Conservation (phyloP, 116 monocot genomes). For the Phalaenopsis hybrid region DNA sequence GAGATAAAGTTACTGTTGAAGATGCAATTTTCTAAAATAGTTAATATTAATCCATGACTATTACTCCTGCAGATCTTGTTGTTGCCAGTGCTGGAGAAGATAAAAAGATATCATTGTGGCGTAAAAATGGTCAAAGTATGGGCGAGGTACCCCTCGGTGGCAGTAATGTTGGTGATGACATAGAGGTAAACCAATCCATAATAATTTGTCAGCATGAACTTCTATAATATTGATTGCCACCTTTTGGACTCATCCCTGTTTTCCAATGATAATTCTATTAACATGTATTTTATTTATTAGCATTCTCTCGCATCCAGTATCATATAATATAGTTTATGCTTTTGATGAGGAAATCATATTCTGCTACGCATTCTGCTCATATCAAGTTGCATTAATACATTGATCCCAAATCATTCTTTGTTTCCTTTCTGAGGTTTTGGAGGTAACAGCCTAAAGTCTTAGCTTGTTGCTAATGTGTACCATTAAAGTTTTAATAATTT, state of each 20-base stretch:
- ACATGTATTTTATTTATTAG: background rate
- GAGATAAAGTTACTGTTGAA: background rate
- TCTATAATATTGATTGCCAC: background rate
- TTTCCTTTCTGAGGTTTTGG: background rate
- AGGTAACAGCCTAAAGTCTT: background rate
- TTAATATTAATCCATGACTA: background rate
- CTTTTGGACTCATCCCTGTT: background rate
- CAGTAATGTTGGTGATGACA: constrained; percentile 46
- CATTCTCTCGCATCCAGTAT: background rate
- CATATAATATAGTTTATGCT: background rate
- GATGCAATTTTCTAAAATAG: background rate
- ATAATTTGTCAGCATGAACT: background rate
- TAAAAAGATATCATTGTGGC: constrained; percentile 81
- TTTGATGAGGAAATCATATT: background rate
- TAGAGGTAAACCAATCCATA: constrained; percentile 35
- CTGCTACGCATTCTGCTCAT: background rate
- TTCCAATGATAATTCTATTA: background rate
- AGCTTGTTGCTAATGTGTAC: background rate
- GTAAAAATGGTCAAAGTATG: constrained; percentile 73
- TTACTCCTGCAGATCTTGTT: constrained; percentile 59
- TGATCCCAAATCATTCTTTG: background rate
- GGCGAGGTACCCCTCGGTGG: constrained; percentile 51
- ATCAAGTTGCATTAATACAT: background rate
- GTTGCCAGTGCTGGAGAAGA: constrained; percentile 95
- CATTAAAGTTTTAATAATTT: background rate